Evolutionary conservation across 1,284 basidiomycete genomes (phyloP).

Genomic region (Chalciporus piperatoides): DNA sequence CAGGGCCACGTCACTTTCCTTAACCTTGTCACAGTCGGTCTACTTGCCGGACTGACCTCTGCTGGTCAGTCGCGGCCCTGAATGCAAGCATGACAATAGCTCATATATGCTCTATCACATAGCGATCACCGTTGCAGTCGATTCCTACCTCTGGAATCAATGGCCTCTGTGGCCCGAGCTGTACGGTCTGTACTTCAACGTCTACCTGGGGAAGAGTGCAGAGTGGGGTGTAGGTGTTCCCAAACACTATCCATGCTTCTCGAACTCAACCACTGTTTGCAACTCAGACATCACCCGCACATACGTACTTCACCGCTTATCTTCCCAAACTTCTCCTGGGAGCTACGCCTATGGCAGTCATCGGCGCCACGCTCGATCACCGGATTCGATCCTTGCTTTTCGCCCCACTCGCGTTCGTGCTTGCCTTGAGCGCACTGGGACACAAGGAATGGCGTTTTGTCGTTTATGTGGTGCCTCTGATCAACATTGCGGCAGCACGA

Average conservation of each 20-base stretch:
- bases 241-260: constrained; percentile 1
- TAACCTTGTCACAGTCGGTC: constrained; percentile 50
- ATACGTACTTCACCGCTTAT: constrained; percentile 66
- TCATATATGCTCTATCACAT: neutral
- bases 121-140: constrained; percentile 67
- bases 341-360: constrained; percentile 59
- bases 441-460: constrained; percentile 98
- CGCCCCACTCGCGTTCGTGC: constrained; percentile 56
- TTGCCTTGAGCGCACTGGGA: constrained; percentile 68
- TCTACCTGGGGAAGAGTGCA: constrained; percentile 79
- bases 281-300: constrained; percentile 65
- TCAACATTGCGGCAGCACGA: constrained; percentile 78
- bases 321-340: constrained; percentile 81
- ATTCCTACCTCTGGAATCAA: constrained; percentile 84
- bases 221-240: constrained; percentile 83
- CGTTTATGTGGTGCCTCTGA: constrained; percentile 78
- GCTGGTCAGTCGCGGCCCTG: constrained; percentile 46
- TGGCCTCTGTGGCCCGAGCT: constrained; percentile 86
- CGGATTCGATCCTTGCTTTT: constrained; percentile 50
- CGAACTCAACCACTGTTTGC: constrained; percentile 3
- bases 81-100: neutral
- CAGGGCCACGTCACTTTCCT: constrained; percentile 42
- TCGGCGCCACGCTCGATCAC: constrained; percentile 47
- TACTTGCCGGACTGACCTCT: constrained; percentile 51
- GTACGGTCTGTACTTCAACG: constrained; percentile 80